Evolutionary conservation across 2,329 filamentous ascomycete genomes (phyloP), one percentile per base, ranked within the genome.

Genomic region (Helicocarpus griseus): DNA sequence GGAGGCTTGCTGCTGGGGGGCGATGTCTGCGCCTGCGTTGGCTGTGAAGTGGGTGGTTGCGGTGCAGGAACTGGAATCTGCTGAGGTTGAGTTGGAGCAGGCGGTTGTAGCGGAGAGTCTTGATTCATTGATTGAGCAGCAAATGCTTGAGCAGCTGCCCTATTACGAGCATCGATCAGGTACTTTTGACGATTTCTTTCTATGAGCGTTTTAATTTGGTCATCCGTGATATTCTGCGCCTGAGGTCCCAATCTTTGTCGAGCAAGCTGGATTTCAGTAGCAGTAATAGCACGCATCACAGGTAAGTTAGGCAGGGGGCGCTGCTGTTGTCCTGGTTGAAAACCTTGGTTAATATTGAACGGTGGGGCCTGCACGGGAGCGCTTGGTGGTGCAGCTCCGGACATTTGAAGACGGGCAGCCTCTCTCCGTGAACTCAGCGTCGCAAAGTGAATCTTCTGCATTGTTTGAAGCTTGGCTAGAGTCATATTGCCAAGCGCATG

Each of bases 371-470:
- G 60, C 31, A 57, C 43, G 22, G 59, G 51, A 47, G 62, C 48
- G 53, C 57, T 57, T 43, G 57, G 53, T 19, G 48, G 53, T 48
- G 63, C 63, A 13, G 54, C 59, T 45, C 57, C 44, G 40, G 59
- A 60, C 13, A 58, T 57, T 47, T 54, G 60, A 31, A 50, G 54
- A 29, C 59, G 58, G 41, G 67, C 63, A 21, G 56, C 52, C 24
- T 52, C 60, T 56, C 63, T 60, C 57, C 60, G 68, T 22, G 52
- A 49, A 28, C 28, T 40, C 13, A 49, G 7, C 53, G 72, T 69
- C 49, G 64, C 66, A 53, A 74, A 72, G 54, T 78, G 74, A 35
- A 74, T 58, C 44, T 63, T 69, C 53, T 74, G 72, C 14, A 72
- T 55, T 19, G 60, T 62, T 49, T 65, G 58, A 13, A 78, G 57